Evolutionary conservation across 1,284 basidiomycete genomes (phyloP), one percentile per base, ranked within the genome.

Genomic region (Agaricales sp.): DNA sequence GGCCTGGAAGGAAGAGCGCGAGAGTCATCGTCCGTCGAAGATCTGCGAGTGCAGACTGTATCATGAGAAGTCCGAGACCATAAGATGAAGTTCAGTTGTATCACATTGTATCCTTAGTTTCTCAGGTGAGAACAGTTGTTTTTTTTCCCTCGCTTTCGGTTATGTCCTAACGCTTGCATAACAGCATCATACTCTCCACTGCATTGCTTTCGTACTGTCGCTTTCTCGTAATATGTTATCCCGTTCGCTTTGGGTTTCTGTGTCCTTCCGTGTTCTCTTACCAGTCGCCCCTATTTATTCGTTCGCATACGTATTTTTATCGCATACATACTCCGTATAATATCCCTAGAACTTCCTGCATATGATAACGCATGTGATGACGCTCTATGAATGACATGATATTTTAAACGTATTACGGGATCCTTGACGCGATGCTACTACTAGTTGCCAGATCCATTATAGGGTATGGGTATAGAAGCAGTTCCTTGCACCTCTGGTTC

Each of bases 31-130:
- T 20, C 4, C 6, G 19, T 8, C 39, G 39, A 41, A 41, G 39
- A 18, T 41, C 39, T 41, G 39, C 39, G 19, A 41, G 39, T 16
- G 39, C 39, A 41, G 39, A 41, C 39, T 41, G 39, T 18, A 41
- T 41, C 18, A 6, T 41, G n/a, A 41, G 39, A 20, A 41, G 18
- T 14, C 26, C 6, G 14, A 30, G 14, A 30, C 6, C 26, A 14
- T 30, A 14, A 30, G 14, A 30, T 6, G 26, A 14, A 30, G 14
- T 30, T 30, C n/a, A 30, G 14, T 41, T 41, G 39, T 41, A 41
- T 30, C 39, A 18, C 39, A 16, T 41, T 41, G 39, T 41, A 41
- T 41, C 6, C 8, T 16, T 41, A 41, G 6, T 20, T 8, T n/a
- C n/a, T n/a, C n/a, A n/a, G n/a, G n/a, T n/a, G n/a, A 16, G 6